Evolutionary conservation across 495 filamentous ascomycete species (phyloP).

Genomic region (Acidiella bohemica): DNA sequence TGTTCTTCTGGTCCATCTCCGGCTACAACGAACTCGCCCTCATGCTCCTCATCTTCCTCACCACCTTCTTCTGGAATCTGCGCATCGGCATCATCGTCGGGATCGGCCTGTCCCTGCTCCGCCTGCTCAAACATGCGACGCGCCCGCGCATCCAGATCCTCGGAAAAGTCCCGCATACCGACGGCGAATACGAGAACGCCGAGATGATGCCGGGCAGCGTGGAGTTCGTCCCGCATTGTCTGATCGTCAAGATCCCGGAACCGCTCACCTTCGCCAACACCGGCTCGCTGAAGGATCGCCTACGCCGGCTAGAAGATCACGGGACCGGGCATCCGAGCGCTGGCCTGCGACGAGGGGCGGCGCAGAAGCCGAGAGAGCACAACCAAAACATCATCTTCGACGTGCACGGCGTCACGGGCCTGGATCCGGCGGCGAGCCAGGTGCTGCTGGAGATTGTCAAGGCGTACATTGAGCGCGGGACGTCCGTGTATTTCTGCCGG

Average conservation of each 20-base stretch:
- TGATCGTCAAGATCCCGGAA: constrained; percentile 96
- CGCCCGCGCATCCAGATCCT: constrained; percentile 94
- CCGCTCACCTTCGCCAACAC: constrained; percentile 96
- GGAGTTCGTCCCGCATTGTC: constrained; percentile 78
- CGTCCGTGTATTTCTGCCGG: constrained; percentile 79
- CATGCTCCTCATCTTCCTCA: constrained; percentile 76
- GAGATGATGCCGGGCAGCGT: constrained; percentile 48
- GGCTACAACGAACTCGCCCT: constrained; percentile 74
- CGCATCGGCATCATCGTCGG: constrained; percentile 26
- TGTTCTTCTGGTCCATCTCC: constrained; percentile 74
- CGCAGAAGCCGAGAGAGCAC: too few relatives aligned
- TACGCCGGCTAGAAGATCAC: constrained; percentile 75
- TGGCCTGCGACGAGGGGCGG: constrained; percentile 53
- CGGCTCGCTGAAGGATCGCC: constrained; percentile 72
- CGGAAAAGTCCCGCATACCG: constrained; percentile 70
- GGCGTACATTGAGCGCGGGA: constrained; percentile 54
- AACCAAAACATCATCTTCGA: constrained; percentile 92
- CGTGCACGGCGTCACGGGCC: constrained; percentile 81
- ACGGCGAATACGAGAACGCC: constrained; percentile 70
- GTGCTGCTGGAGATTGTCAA: constrained; percentile 81
- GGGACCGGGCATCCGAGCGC: constrained; percentile 83
- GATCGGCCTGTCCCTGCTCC: constrained; percentile 44
- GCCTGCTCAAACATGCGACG: constrained; percentile 78
- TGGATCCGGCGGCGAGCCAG: constrained; percentile 87
- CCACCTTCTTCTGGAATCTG: constrained; percentile 70